Base-by-base conservation (phyloP, 352 stramenopile species). In the Globisporangium megalacanthum region DNA sequence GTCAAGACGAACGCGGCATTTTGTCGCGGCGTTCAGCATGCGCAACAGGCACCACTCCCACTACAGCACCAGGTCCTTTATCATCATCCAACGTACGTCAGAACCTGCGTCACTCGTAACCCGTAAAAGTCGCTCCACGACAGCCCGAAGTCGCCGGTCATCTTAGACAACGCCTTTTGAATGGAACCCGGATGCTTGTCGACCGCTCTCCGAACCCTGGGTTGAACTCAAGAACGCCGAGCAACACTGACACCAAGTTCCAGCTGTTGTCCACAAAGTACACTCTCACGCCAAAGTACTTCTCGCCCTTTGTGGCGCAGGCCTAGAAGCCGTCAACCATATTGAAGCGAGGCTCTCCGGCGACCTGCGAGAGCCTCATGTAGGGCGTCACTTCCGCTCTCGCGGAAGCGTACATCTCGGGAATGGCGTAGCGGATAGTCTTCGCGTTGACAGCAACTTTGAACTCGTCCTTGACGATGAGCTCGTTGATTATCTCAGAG, bases 401-500 rank as follows among this genome's bases (percentile, higher is more conserved):
- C 29, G 49, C 31, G 7, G 35, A 29, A 3, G 49, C 15, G n/a
- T 54, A 54, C 17, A 54, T 9, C n/a, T 54, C 33, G 29, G 46
- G 9, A 25, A 54, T 33, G 17, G 33, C 6, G n/a, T 45, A 17
- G 5, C 17, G 35, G 1, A 54, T 33, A 6, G 33, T 54, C 35
- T 54, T 54, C 1, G 31, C 6, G 19, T 54, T 45, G 33, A 54
- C 6, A 5, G 7, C 17, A 6, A n/a, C n/a, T 15, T 35, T 5
- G 10, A 54, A 54, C 9, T 54, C 14, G 29, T 54, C 19, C 19
- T 54, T 54, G 33, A 54, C 25, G 6, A 54, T 39, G 13, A 54
- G 6, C 10, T 54, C 17, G 17, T 31, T 54, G 31, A 54, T 45
- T 6, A 45, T 29, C 20, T 15, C 9, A 4, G 33, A 54, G 17